Conservation (phyloP, 768 basidiomycete species). For the Boletus patriciae region DNA sequence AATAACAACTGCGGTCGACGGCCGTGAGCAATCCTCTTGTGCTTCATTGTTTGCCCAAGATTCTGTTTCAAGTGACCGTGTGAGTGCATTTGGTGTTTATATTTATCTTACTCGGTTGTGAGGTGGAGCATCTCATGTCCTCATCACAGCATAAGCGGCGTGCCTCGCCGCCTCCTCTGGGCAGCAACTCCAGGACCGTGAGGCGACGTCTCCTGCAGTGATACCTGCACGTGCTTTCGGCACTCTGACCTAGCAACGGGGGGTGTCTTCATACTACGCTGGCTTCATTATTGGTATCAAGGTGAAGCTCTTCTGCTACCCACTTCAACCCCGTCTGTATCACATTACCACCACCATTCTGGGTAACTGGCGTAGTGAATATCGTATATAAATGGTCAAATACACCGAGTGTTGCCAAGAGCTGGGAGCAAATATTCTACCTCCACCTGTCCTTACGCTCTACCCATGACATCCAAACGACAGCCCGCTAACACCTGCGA, state of each 20-base stretch:
- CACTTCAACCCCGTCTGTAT: background rate
- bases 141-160: conserved; percentile 14
- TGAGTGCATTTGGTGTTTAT: conserved; percentile 9
- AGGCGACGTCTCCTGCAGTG: conserved; percentile 15
- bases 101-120: background rate
- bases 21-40: background rate
- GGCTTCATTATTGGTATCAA: background rate
- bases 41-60: conserved; percentile 24
- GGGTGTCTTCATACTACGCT: background rate
- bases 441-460: conserved; percentile 5
- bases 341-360: background rate
- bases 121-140: conserved; percentile 1
- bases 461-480: conserved; percentile 16
- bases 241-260: background rate
- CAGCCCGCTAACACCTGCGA: conserved; percentile 8
- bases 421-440: background rate
- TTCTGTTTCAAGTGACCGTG: background rate
- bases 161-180: conserved; percentile 7
- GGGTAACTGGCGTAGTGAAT: background rate
- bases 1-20: background rate
- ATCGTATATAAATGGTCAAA: conserved; percentile 7
- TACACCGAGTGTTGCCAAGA: background rate
- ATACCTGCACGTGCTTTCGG: background rate
- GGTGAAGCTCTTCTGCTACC: background rate
- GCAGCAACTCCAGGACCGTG: conserved; percentile 2